Conservation (phyloP, 2,329 filamentous ascomycete genomes). For the Juglanconis sp. region DNA sequence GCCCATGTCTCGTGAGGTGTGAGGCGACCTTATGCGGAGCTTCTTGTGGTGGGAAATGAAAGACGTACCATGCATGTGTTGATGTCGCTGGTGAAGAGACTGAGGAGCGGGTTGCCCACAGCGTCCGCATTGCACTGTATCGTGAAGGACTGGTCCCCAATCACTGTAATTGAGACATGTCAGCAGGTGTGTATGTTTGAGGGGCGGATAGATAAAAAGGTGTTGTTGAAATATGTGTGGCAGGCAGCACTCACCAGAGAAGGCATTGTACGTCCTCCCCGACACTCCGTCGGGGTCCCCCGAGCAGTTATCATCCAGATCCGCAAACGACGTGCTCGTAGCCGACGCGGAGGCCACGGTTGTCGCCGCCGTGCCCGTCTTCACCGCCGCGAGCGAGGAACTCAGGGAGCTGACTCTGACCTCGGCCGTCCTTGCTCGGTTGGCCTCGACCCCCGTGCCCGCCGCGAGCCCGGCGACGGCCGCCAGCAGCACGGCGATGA, state of each 20-base stretch:
- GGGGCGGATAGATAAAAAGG: background rate
- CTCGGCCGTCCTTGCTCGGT: slow-evolving; percentile 35
- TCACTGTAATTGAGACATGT: slow-evolving; percentile 27
- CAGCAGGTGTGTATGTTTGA: background rate
- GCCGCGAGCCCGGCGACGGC: slow-evolving; percentile 44
- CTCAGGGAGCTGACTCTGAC: slow-evolving; percentile 29
- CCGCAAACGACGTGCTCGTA: slow-evolving; percentile 26
- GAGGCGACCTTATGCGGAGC: too few species aligned
- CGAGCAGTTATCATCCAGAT: slow-evolving; percentile 40
- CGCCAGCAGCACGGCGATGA: slow-evolving; percentile 37
- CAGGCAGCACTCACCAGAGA: slow-evolving; percentile 29
- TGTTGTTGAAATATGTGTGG: background rate
- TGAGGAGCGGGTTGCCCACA: slow-evolving; percentile 33
- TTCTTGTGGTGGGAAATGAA: too few species aligned
- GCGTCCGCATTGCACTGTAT: slow-evolving; percentile 44
- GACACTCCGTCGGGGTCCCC: slow-evolving; percentile 31
- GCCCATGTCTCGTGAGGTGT: too few species aligned
- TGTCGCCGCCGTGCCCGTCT: slow-evolving; percentile 14
- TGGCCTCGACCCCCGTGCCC: slow-evolving; percentile 40
- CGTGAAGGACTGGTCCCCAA: slow-evolving; percentile 33
- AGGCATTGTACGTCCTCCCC: slow-evolving; percentile 36
- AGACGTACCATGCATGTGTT: slow-evolving; percentile 36
- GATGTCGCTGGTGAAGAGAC: slow-evolving; percentile 41
- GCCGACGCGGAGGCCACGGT: slow-evolving; percentile 19
- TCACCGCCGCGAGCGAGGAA: slow-evolving; percentile 21